These are phyloP conservation scores for Acrocalymma vagum DNA, from an alignment of 2,329 filamentous ascomycete genomes.

Conservation along the genomic window DNA sequence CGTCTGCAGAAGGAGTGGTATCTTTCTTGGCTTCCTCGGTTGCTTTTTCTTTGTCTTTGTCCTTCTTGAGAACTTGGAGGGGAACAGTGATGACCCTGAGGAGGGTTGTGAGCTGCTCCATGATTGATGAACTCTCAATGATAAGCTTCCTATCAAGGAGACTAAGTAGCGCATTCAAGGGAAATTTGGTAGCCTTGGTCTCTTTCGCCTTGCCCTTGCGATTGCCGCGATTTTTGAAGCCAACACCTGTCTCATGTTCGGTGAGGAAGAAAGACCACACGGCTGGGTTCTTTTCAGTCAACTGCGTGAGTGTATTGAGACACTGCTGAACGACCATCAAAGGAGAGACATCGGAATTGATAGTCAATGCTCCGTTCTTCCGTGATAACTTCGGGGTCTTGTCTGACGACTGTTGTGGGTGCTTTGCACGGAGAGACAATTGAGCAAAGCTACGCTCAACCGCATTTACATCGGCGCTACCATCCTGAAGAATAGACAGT, in stretches of 20 bases:
- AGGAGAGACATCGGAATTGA: constrained; percentile 88
- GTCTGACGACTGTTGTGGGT: constrained; percentile 66
- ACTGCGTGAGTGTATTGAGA: constrained; percentile 81
- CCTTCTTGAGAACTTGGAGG: constrained; percentile 83
- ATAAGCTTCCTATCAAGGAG: constrained; percentile 93
- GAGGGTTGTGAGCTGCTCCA: constrained; percentile 90
- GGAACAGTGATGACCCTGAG: constrained; percentile 90
- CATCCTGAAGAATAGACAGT: constrained; percentile 93
- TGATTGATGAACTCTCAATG: constrained; percentile 95
- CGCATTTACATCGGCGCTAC: constrained; percentile 89
- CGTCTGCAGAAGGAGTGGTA: constrained; percentile 26
- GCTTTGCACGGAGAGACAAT: constrained; percentile 88
- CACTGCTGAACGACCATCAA: constrained; percentile 97
- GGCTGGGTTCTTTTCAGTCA: constrained; percentile 85
- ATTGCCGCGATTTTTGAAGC: constrained; percentile 77
- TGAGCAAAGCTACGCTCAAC: constrained; percentile 96
- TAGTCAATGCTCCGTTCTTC: constrained; percentile 68
- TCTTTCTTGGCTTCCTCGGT: constrained; percentile 56
- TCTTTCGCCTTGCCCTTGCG: constrained; percentile 92
- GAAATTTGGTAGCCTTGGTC: constrained; percentile 82
- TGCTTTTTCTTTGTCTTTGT: constrained; percentile 71
- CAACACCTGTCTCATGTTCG: constrained; percentile 84
- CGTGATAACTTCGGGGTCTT: constrained; percentile 89
- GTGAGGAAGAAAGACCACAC: constrained; percentile 92
- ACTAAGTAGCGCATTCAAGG: constrained; percentile 87